Evolutionary conservation across 192 early-diverging fungal species (phyloP), one percentile per base, ranked within the genome.

Genomic region (Coemansia reversa): DNA sequence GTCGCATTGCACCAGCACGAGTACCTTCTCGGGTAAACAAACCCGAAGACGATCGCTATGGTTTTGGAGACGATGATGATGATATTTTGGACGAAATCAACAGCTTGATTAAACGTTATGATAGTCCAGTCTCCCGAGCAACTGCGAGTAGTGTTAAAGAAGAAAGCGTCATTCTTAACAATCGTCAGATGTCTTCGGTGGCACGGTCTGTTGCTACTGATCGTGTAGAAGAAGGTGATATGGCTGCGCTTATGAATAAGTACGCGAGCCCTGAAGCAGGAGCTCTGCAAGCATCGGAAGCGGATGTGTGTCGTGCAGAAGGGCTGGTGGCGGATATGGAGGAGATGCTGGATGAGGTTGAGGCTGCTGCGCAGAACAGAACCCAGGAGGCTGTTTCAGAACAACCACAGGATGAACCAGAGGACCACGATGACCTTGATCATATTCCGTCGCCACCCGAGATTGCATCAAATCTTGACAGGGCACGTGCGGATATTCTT

Each of bases 11-110:
- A 4, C 53, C 52, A 5, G 53, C 73, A 2, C 63, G 52, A 9
- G 45, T 14, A 12, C 16, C 58, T 4, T n/a, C 56, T 0, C 22
- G 42, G 12, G 47, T 58, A 14, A 32, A 9, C 9, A 4, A 39
- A 39, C 35, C 18, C 9, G 7, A 25, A n/a, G 28, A 23, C 7
- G 69, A 65, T 25, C 20, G 14, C 19, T n/a, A 28, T 4, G 62
- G 28, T 27, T 51, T 59, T 30, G 65, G 33, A 2, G 66, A 78
- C 22, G 70, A 75, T 4, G 69, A 75, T 14, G 78, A 81, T 48
- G 78, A 81, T 23, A 71, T 81, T 14, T 28, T 81, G 56, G 70
- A 66, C 30, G 74, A 81, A 55, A 72, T 81, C 18, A 63, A 81
- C 55, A 64, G 35, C 28, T 66, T 81, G 51, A 71, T 81, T 18